phyloP scores from a whole-genome alignment of 768 basidiomycete species.

The Dacryopinax primogenitus region DNA sequence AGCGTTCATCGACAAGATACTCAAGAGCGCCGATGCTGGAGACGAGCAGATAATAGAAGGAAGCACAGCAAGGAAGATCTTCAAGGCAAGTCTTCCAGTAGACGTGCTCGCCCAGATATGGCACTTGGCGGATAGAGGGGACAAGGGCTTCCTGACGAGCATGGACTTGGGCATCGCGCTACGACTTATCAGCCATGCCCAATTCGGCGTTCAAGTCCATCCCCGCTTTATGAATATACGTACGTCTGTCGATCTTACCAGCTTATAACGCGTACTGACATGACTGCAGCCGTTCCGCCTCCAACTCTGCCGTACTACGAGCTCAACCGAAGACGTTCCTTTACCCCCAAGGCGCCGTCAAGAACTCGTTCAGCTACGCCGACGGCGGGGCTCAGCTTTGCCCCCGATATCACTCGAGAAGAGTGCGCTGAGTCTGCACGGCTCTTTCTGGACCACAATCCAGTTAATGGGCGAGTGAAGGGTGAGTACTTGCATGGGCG shows the following conservation, averaged over 20 bases:
- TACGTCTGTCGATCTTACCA: neutral
- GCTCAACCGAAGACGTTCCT: neutral
- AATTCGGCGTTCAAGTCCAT: slow-evolving; percentile 7
- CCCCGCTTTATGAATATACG: slow-evolving; percentile 11
- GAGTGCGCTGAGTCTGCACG: slow-evolving; percentile 2
- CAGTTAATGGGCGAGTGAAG: slow-evolving; percentile 3
- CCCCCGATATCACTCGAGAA: neutral
- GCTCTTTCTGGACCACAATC: slow-evolving; percentile 9
- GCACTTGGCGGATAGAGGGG: slow-evolving; percentile 9
- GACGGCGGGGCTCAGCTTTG: neutral
- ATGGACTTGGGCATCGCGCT: slow-evolving; percentile 2
- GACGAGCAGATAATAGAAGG: slow-evolving; percentile 10
- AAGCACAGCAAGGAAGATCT: slow-evolving; percentile 1
- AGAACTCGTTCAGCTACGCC: neutral
- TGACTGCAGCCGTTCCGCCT: slow-evolving; percentile 6
- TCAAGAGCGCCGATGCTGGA: slow-evolving; percentile 2
- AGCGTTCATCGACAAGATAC: slow-evolving; percentile 8
- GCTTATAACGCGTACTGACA: neutral
- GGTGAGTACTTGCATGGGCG: neutral
- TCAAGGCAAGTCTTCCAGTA: neutral
- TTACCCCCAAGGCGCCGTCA: neutral
- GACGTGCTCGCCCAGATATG: slow-evolving; percentile 10
- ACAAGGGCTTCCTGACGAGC: slow-evolving; percentile 9
- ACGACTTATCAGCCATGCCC: slow-evolving; percentile 13
- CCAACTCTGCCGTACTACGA: neutral